These are phyloP conservation scores for Plectosphaerella cucumerina DNA, from an alignment of 2,329 filamentous ascomycete genomes.

Conservation along the genomic window DNA sequence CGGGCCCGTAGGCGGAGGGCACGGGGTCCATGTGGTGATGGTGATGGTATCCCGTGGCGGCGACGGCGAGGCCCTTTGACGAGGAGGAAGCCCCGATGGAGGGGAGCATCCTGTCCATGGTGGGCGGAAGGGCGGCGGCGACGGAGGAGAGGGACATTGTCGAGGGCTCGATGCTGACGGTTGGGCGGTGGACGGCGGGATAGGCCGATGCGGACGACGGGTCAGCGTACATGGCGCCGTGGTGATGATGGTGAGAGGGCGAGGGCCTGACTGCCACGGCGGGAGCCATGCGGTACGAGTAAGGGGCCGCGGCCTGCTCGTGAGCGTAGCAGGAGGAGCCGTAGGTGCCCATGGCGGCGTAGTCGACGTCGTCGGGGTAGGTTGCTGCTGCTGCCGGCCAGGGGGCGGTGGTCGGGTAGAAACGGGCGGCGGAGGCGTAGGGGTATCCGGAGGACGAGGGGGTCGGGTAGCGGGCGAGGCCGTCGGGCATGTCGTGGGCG, in stretches of 20 bases:
- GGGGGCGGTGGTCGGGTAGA: conserved; percentile 26
- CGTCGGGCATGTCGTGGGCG: conserved; percentile 23
- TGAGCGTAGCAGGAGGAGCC: conserved; percentile 29
- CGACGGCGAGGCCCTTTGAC: conserved; percentile 24
- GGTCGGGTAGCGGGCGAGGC: conserved; percentile 25
- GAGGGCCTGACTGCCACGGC: conserved; percentile 16
- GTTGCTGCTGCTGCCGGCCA: conserved; percentile 18
- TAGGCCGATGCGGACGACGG: conserved; percentile 23
- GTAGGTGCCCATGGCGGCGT: conserved; percentile 26
- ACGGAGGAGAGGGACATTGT: conserved; percentile 37
- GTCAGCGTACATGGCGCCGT: conserved; percentile 28
- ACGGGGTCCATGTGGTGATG: conserved; percentile 21
- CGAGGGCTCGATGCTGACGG: conserved; percentile 16
- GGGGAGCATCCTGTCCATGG: conserved; percentile 28
- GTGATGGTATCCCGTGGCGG: conserved; percentile 22
- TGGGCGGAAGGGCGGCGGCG: conserved; percentile 32
- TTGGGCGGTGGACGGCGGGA: conserved; percentile 32
- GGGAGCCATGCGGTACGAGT: conserved; percentile 25
- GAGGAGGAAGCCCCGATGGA: conserved; percentile 19
- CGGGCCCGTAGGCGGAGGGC: neutral
- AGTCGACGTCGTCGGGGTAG: conserved; percentile 35
- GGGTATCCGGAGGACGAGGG: conserved; percentile 20
- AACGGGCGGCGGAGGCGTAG: conserved; percentile 24
- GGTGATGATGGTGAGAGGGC: conserved; percentile 4
- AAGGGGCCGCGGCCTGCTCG: conserved; percentile 21